Evolutionary conservation across 192 early-diverging fungal species (phyloP), one percentile per base, ranked within the genome.

Genomic region (Dissophora globulifera): DNA sequence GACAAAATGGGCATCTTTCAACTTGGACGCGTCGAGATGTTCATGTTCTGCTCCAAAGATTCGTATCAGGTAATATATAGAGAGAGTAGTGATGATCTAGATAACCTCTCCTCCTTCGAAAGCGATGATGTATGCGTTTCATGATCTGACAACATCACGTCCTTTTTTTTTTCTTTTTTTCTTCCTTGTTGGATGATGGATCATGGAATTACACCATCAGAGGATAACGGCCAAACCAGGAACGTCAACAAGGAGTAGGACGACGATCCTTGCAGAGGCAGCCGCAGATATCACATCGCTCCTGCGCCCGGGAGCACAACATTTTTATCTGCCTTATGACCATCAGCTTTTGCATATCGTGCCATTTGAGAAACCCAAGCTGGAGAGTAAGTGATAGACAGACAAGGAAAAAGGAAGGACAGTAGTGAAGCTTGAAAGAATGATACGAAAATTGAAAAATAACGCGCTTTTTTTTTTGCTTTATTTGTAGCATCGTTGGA

Each of bases 21-120:
- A 20, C 40, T 67, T 35, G 72, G 72, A n/a, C 56, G 72, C 12
- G 58, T 76, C 3, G 72, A 67, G 27, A 76, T 76, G 72, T 76
- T 45, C 40, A 62, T 76, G 46, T 76, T 76, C 20, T 55, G 57
- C 19, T 62, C 8, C 46, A 66, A 76, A 52, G 72, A 76, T 20
- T 58, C 72, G 0, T 19, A 50, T 58, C 60, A 76, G 72, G 72
- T 76, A 59, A 45, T 11, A 11, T 31, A 9, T 27, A 16, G 2
- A 15, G 11, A n/a, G n/a, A n/a, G n/a, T n/a, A n/a, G n/a, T n/a
- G n/a, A n/a, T n/a, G n/a, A n/a, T n/a, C n/a, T n/a, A n/a, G n/a
- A n/a, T n/a, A n/a, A n/a, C n/a, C n/a, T n/a, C n/a, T n/a, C n/a
- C n/a, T n/a, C n/a, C n/a, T n/a, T n/a, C n/a, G n/a, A n/a, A n/a